Evolutionary conservation across 805 yeast genomes (phyloP), one percentile per base, ranked within the genome.

Genomic region (Saccharomycopsis oosterbeekiorum): DNA sequence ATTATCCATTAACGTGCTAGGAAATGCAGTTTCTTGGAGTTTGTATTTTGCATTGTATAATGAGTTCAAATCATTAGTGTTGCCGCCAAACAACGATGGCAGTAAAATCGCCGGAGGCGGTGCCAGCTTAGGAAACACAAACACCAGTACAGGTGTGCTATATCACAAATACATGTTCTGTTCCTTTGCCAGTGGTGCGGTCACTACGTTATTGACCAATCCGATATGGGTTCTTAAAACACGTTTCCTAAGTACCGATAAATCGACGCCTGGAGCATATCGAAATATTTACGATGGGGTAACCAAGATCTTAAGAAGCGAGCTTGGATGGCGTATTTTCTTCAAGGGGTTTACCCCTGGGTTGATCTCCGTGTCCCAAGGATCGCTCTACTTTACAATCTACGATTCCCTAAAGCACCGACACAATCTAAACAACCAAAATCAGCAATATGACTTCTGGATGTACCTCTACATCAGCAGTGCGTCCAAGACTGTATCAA

Each of bases 191-290:
- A 91, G 97, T 0, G 99, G 99, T 0, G 68, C 84, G 50, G 68
- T 84, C 4, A 89, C 97, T 0, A 81, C 96, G 0, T 60, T 89
- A 0, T 51, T 88, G 15, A 92, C 99, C 0, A 94, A 91, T 69
- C 99, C 99, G 0, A 80, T 93, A 11, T 93, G 99, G 99, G 97
- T 94, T 1, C 71, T 94, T 19, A 94, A 94, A 72, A 94, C 99
- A 0, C 78, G 98, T 64, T 86, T 93, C 66, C 78, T 92, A 68
- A 84, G 91, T 36, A 70, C 71, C 1, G 73, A 80, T 1, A 72
- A 74, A 43, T 63, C 63, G 1, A 66, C 74, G 0, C 75, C 76
- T 0, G 79, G 78, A 15, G 85, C 89, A 0, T 89, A 90, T 68
- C 71, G 71, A 10, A 82, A 89, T 0, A 72, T 85, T 6, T 11